Base-by-base conservation (phyloP, 371 early-diverging fungal species). In the Mortierella sp. region DNA sequence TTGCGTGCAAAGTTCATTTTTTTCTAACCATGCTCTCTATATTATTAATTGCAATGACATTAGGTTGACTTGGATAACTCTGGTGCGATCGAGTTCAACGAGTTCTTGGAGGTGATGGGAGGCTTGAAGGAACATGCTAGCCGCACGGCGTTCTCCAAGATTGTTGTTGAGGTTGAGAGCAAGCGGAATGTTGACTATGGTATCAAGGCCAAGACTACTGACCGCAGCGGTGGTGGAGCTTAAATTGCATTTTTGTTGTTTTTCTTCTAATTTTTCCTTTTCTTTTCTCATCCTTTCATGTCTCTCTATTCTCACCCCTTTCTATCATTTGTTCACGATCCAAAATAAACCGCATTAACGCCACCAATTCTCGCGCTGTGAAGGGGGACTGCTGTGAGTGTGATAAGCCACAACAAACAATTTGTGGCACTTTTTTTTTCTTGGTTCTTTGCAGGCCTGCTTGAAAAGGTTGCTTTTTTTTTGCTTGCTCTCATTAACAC, bases 211-310 rank as follows among this genome's bases (percentile, higher is more conserved):
- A 92, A 92, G 84, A 90, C 91, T 13, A 93, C 92, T n/a, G 90
- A 91, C 54, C 91, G 94, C 73, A 91, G 92, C 74, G 95, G 95
- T 50, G 95, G 95, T 68, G 93, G 95, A 78, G 94, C 95, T 68
- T 95, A 91, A 88, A 50, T 13, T 50, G 47, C 74, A 13, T 24
- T n/a, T 24, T 16, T 47, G 16, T 42, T 42, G n/a, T 52, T 38
- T 54, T 42, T 24, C 21, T 16, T 45, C 28, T 10, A 31, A 71
- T 5, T 16, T n/a, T 31, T 50, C 31, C n/a, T 45, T 55, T 55
- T 58, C 13, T 72, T 77, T 47, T 24, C 24, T 57, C 42, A 38
- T 55, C 38, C 44, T 28, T 21, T 50, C 10, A 26, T 60, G 24
- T 24, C 14, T 55, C 14, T 55, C 42, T 70, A 42, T 70, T 76